phyloP scores from a whole-genome alignment of 345 rosid genomes.

The Orychophragmus violaceus region DNA sequence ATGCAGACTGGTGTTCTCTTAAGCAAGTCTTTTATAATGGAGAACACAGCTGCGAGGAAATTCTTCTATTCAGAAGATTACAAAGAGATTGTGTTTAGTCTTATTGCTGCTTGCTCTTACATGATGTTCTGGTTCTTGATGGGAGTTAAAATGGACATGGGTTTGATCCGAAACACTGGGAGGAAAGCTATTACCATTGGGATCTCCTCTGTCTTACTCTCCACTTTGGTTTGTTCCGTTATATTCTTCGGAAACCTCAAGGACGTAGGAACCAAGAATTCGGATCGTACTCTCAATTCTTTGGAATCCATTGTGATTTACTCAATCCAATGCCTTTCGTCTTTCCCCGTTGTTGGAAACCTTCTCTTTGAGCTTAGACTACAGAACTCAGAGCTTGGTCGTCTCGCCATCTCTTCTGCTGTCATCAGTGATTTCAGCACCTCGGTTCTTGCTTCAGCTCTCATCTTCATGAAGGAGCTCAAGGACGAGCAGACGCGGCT shows the following conservation, averaged over 20 bases:
- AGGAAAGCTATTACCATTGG: conserved; percentile 29
- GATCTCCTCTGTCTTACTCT: conserved; percentile 24
- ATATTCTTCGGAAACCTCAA: conserved; percentile 15
- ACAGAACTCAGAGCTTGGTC: conserved; percentile 50
- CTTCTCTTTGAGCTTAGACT: conserved; percentile 49
- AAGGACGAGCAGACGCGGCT: conserved; percentile 23
- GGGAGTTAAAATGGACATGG: conserved; percentile 52
- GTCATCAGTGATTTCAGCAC: conserved; percentile 29
- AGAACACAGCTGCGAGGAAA: conserved; percentile 1
- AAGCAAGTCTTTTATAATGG: conserved; percentile 17
- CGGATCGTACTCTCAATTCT: background rate
- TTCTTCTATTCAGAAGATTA: conserved; percentile 25
- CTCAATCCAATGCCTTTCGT: conserved; percentile 30
- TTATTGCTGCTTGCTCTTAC: conserved; percentile 29
- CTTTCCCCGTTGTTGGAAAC: conserved; percentile 39
- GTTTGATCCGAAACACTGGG: conserved; percentile 20
- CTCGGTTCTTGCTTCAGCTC: background rate
- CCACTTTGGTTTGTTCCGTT: conserved; percentile 21
- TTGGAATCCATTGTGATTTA: conserved; percentile 12
- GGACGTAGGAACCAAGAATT: conserved; percentile 8
- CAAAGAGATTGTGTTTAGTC: conserved; percentile 30
- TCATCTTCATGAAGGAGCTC: conserved; percentile 27
- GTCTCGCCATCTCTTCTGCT: conserved; percentile 40
- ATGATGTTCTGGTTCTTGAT: conserved; percentile 44
- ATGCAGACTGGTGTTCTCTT: conserved; percentile 25